Evolutionary conservation across 2,329 filamentous ascomycete genomes (phyloP).

Genomic region (Leptographium radiaticola): DNA sequence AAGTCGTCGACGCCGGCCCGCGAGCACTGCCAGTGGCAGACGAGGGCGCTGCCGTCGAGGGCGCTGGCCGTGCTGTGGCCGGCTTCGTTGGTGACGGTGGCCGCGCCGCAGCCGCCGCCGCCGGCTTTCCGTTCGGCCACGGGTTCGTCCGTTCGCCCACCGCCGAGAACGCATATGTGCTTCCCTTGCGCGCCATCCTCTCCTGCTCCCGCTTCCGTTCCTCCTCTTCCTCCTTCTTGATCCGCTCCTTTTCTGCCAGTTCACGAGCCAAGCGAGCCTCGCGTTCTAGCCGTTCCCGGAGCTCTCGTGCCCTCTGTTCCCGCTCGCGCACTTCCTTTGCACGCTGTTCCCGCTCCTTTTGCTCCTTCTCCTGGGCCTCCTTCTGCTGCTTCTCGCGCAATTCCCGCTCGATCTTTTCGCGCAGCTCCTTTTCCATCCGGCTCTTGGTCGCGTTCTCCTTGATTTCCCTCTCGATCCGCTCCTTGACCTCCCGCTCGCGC

Average conservation of each 20-base stretch:
- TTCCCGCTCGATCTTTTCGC: conserved; percentile 22
- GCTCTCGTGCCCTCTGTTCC: conserved; percentile 23
- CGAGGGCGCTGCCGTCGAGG: conserved; percentile 7
- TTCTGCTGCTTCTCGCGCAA: conserved; percentile 22
- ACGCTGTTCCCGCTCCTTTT: conserved; percentile 2
- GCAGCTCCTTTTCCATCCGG: conserved; percentile 24
- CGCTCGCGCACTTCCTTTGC: conserved; percentile 12
- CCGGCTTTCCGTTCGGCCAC: conserved; percentile 51
- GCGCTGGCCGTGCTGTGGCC: conserved; percentile 17
- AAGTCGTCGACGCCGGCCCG: neutral
- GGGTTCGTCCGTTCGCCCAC: conserved; percentile 58
- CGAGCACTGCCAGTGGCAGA: neutral
- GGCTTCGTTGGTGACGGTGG: conserved; percentile 17
- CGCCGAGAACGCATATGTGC: conserved; percentile 49
- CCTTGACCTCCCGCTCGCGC: conserved; percentile 18
- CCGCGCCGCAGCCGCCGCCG: conserved; percentile 4
- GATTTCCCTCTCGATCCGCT: conserved; percentile 24
- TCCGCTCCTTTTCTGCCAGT: conserved; percentile 20
- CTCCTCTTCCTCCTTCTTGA: conserved; percentile 17
- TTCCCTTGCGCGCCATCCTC: conserved; percentile 27
- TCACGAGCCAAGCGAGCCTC: conserved; percentile 16
- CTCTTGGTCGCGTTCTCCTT: conserved; percentile 28
- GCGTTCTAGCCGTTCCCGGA: conserved; percentile 25
- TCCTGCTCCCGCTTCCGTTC: conserved; percentile 11
- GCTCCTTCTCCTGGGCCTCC: conserved; percentile 16